Percentiles rank a stretch among this genome's conserved stretches.
These are phyloP conservation scores for Alternaria consortialis DNA, from an alignment of 2,329 filamentous ascomycete genomes.

Conservation along the genomic window DNA sequence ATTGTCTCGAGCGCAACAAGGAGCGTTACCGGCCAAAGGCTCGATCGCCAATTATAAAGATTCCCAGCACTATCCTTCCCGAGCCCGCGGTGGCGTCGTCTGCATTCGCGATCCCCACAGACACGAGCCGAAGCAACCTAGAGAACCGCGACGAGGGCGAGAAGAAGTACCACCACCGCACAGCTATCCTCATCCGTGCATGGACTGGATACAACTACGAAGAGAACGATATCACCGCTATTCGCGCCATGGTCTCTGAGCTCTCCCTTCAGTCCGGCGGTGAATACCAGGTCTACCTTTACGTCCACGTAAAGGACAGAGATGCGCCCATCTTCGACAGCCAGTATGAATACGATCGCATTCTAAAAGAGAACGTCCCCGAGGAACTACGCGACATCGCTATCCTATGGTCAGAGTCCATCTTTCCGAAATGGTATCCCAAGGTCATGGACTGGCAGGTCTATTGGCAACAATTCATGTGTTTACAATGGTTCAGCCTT, in stretches of 20 bases:
- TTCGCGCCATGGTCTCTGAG: conserved; percentile 58
- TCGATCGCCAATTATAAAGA: conserved; percentile 50
- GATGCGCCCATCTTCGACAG: conserved; percentile 67
- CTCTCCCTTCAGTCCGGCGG: conserved; percentile 57
- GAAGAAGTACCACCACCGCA: conserved; percentile 54
- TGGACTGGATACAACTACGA: conserved; percentile 60
- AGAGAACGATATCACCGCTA: conserved; percentile 57
- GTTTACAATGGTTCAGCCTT: conserved; percentile 77
- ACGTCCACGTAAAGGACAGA: conserved; percentile 63
- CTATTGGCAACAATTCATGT: conserved; percentile 71
- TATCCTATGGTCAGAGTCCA: conserved; percentile 74
- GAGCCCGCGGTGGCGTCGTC: conserved; percentile 37
- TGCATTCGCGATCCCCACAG: conserved; percentile 40
- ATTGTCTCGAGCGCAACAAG: conserved; percentile 72
- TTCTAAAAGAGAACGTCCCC: conserved; percentile 71
- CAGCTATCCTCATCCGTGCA: conserved; percentile 57
- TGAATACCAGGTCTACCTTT: conserved; percentile 59
- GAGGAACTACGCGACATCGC: conserved; percentile 75
- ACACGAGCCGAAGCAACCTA: conserved; percentile 40
- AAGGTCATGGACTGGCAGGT: conserved; percentile 60
- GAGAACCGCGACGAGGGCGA: conserved; percentile 32
- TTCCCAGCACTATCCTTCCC: conserved; percentile 39
- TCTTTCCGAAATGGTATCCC: conserved; percentile 60
- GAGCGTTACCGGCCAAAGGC: conserved; percentile 63
- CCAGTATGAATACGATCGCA: conserved; percentile 65